phyloP scores from a whole-genome alignment of 192 early-diverging fungal species.

The Coemansia sp. region DNA sequence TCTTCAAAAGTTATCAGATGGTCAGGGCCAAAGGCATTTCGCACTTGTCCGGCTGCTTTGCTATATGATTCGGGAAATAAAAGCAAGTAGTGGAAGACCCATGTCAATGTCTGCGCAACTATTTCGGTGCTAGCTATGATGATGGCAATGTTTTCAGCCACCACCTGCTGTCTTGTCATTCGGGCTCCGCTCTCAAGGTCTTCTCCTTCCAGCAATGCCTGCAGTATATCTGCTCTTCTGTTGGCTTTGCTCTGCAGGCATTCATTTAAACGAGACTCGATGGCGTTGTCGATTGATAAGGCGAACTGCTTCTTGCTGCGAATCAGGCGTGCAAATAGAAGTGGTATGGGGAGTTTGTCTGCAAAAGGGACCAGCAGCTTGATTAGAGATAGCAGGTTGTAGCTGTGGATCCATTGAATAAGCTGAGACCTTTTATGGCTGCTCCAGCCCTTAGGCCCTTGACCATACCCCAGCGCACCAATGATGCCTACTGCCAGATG shows the following conservation, averaged over 20 bases:
- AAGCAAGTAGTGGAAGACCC: constrained; percentile 33
- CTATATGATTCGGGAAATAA: constrained; percentile 13
- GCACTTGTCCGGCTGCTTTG: constrained; percentile 20
- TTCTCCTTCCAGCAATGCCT: constrained; percentile 28
- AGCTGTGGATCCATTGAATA: constrained; percentile 18
- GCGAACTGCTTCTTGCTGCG: constrained; percentile 16
- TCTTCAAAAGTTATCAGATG: constrained; percentile 21
- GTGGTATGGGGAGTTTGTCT: constrained; percentile 4
- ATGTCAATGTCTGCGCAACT: constrained; percentile 21
- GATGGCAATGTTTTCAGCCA: constrained; percentile 19
- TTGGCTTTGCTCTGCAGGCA: neutral
- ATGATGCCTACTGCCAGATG: constrained; percentile 22
- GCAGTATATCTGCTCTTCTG: constrained; percentile 26
- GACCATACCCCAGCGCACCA: constrained; percentile 26
- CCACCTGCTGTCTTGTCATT: constrained; percentile 25
- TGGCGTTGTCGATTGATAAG: neutral
- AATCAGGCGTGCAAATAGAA: constrained; percentile 1
- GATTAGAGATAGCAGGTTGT: constrained; percentile 13
- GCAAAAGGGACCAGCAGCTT: neutral
- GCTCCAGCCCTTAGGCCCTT: constrained; percentile 7
- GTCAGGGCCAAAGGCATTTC: constrained; percentile 10
- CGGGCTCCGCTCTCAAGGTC: constrained; percentile 21
- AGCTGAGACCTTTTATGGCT: constrained; percentile 10
- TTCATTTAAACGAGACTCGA: neutral
- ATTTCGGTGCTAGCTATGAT: constrained; percentile 39